Evolutionary conservation across 2,329 filamentous ascomycete species (phyloP), one percentile per base, ranked within the genome.

Genomic region (Ophioceras dolichostomum): DNA sequence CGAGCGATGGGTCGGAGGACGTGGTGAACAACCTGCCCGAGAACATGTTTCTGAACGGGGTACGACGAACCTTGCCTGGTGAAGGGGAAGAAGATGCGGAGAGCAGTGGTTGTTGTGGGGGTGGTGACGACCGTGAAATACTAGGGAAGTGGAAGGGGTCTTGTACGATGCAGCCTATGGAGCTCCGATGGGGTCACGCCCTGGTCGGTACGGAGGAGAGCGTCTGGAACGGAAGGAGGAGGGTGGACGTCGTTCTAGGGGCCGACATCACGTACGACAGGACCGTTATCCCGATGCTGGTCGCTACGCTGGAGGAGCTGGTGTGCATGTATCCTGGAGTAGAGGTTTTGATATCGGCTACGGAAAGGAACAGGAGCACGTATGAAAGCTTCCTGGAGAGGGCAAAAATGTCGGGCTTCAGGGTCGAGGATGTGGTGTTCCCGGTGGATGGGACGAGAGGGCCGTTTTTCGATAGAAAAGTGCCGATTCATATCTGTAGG

Each of bases 231-330:
- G 60, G 59, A 16, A 63, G 62, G 14, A 49, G 51, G 4, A 47
- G 52, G 3, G 53, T 75, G 32, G 79, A 88, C 52, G 57, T 84
- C 4, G 68, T 88, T 3, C 57, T 89, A 20, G 84, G 82, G 4
- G 81, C 83, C 24, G 83, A 89, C 53, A 72, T 89, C 56, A 88
- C 80, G 1, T 89, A 88, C 55, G 82, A 89, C 51, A 65, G 64
- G 42, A 62, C 62, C 26, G 67, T 73, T 30, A 76, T 83, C 35
- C 72, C 76, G 0, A 62, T 73, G 1, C 62, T 89, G 18, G 65
- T 83, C 3, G 68, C 65, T 3, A 86, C 82, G 3, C 54, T 88
- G 36, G 58, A 67, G 22, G 69, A 79, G 35, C 59, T 86, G 10
- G 71, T 82, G 34, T 60, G 61, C 2, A 50, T 76, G 38, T 73